A percentile compares a stretch with the other conserved stretches of the same genome.
Conservation (phyloP, 164 flowering plant species). For the Vitis cinerea region DNA sequence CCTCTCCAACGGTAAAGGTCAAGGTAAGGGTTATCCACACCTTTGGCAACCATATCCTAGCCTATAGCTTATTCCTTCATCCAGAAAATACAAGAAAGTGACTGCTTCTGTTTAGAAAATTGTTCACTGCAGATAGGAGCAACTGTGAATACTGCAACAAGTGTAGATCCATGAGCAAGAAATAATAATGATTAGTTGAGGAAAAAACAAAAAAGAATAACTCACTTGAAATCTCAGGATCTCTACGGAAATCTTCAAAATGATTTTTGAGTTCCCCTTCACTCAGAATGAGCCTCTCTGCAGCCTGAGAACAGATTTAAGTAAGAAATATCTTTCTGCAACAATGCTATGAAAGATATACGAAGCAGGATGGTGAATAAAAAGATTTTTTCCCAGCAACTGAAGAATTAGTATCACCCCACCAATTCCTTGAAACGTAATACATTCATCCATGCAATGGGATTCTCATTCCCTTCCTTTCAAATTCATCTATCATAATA, state of each 20-base stretch:
- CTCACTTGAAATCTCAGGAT: constrained; percentile 76
- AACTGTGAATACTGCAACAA: not conserved
- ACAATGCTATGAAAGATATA: not conserved
- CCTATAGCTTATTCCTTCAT: not conserved
- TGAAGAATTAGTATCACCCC: no score
- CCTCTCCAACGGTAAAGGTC: no score
- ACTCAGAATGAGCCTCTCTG: constrained; percentile 77
- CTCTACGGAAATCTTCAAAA: constrained; percentile 65
- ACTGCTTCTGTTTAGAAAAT: not conserved
- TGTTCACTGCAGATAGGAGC: not conserved
- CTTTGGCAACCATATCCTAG: not conserved
- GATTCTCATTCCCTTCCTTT: no score
- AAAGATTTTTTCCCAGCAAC: no score
- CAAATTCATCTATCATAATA: not conserved
- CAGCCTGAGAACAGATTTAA: constrained; percentile 58
- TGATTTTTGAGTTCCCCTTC: constrained; percentile 71
- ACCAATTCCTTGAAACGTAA: no score
- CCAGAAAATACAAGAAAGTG: not conserved
- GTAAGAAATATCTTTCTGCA: not conserved
- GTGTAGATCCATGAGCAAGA: not conserved
- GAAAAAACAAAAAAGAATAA: constrained; percentile 1
- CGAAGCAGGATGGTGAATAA: not conserved
- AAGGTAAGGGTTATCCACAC: no score
- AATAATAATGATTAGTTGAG: not conserved
- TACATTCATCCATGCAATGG: no score